Percentiles rank a stretch among this genome's conserved stretches.
Conservation (phyloP, 129 eudicot species). For the Chrysanthemum makinoi region DNA sequence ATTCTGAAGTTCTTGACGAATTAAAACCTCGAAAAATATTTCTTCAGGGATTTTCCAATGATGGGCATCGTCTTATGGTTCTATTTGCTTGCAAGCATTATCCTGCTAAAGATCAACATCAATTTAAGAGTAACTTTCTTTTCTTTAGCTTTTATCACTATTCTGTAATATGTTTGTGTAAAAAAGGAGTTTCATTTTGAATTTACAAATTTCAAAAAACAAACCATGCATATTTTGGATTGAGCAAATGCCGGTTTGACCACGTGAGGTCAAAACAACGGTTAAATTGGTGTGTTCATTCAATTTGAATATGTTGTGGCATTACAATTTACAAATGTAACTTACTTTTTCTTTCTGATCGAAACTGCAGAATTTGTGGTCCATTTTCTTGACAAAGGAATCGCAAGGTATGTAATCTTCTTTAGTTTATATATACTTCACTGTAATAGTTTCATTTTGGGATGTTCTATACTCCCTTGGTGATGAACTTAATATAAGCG, state of each 20-base stretch:
- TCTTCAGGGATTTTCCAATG: constrained; percentile 41
- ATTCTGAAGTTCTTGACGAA: constrained; percentile 47
- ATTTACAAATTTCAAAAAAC: not conserved
- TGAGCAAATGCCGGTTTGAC: too few species aligned
- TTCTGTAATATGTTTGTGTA: not conserved
- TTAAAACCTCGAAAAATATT: constrained; percentile 33
- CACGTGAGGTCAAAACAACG: not conserved
- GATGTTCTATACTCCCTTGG: not conserved
- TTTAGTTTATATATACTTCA: too few species aligned
- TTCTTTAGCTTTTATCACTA: not conserved
- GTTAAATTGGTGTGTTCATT: not conserved
- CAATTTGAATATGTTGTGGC: not conserved
- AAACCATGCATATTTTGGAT: not conserved
- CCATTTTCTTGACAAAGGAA: constrained; percentile 46
- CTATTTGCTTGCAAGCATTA: constrained; percentile 39
- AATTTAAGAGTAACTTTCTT: constrained; percentile 49
- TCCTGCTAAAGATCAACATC: constrained; percentile 46
- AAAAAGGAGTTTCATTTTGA: not conserved
- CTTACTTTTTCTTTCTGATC: not conserved
- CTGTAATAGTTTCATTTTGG: not conserved
- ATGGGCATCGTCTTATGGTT: constrained; percentile 38
- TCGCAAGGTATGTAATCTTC: constrained; percentile 39
- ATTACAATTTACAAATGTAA: not conserved
- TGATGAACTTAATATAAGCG: not conserved
- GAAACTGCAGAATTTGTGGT: constrained; percentile 48